Conservation (phyloP, 106 monocot species). For the Dendrobium catenatum region DNA sequence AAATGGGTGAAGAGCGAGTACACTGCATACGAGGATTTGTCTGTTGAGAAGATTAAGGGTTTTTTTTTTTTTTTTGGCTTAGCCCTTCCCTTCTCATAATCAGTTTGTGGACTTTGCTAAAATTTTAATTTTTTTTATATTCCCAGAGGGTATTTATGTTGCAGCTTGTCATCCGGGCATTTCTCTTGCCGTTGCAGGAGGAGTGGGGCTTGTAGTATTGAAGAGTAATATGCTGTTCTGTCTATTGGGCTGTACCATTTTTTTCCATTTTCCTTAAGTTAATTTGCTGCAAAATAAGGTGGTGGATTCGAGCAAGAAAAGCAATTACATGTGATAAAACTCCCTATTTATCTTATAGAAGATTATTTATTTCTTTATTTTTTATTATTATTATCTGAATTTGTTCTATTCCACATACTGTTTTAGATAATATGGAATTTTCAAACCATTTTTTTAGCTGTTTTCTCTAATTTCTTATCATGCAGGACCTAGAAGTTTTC, state of each 20-base stretch:
- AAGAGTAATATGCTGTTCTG: constrained; percentile 29
- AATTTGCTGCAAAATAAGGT: background rate
- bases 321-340: background rate
- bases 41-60: constrained; percentile 62
- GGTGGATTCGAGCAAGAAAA: background rate
- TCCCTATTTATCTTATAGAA: background rate
- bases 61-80: constrained; percentile 6
- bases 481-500: constrained; percentile 44
- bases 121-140: background rate
- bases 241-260: background rate
- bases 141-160: constrained; percentile 50
- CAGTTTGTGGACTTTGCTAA: background rate
- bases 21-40: constrained; percentile 28
- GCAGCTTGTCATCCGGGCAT: constrained; percentile 47
- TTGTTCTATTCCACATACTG: background rate
- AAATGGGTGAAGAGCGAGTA: constrained; percentile 31
- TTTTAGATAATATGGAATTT: background rate
- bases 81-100: background rate
- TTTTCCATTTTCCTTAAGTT: background rate
- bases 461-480: background rate
- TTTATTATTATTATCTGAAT: background rate
- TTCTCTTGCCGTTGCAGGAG: constrained; percentile 32
- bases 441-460: background rate
- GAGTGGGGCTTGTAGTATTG: constrained; percentile 45
- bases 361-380: background rate